Evolutionary conservation across 2,329 filamentous ascomycete genomes (phyloP), one percentile per base, ranked within the genome.

Genomic region (Trichothecium sympodiale): DNA sequence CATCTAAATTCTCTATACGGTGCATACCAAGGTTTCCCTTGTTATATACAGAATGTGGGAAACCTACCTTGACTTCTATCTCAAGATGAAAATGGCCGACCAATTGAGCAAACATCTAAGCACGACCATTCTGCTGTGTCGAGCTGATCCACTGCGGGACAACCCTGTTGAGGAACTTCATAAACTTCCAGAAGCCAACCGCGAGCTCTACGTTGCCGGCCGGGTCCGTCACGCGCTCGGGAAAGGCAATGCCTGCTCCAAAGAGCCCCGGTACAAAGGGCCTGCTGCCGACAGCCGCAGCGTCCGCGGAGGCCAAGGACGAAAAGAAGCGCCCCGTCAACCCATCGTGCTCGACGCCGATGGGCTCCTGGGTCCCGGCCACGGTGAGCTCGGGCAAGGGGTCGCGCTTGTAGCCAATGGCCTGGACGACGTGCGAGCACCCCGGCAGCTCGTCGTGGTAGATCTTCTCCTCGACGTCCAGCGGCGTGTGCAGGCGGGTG

Each of bases 131-230:
- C 20, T 25, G 20, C 10, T 25, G 6, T 10, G 20, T 25, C 20
- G 20, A 27, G 13, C 20, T 17, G 10, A 39, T 7, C 73, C 74
- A 78, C 14, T 57, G 52, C 13, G 69, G 70, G 15, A 62, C 57
- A 4, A 74, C 71, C 40, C 60, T 64, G 53, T 71, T 70, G 36
- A 75, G 52, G 45, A 69, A 78, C 32, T 65, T 73, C 73, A 79
- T 78, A 43, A 80, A 80, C 54, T 80, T 80, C 48, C 63, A 76
- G 48, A 79, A 68, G 0, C 76, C 76, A 34, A 80, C 76, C 1
- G 72, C 71, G 46, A 67, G 61, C 53, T 79, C 74, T 7, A 73
- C 67, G 49, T 77, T 78, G 0, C 74, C 74, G 29, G 65, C 55
- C 1, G 74, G 75, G 56, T 80, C 76, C 8, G 64, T 64, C 5